phyloP scores from a whole-genome alignment of 805 yeast species.

The Komagataella mondaviorum region DNA sequence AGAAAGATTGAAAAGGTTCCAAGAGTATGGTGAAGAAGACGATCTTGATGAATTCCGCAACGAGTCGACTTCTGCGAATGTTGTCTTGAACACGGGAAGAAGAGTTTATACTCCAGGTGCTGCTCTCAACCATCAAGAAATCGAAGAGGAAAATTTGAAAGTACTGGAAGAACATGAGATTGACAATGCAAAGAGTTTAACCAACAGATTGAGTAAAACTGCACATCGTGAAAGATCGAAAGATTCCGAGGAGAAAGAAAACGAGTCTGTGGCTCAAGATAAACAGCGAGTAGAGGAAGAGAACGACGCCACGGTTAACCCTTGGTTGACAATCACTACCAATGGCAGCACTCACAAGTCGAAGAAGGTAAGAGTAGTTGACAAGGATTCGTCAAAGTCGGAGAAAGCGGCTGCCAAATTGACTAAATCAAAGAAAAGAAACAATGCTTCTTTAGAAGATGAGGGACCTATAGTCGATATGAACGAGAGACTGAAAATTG shows the following conservation, averaged over 20 bases:
- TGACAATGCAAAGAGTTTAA: slow-evolving; percentile 35
- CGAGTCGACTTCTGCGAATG: slow-evolving; percentile 29
- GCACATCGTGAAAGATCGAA: slow-evolving; percentile 3
- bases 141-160: slow-evolving; percentile 20
- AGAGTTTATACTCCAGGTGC: slow-evolving; percentile 64
- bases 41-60: slow-evolving; percentile 19
- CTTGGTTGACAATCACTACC: slow-evolving; percentile 29
- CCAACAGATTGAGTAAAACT: slow-evolving; percentile 20
- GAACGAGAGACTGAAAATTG: slow-evolving; percentile 38
- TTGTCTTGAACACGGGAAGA: slow-evolving; percentile 59
- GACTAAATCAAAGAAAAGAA: slow-evolving; percentile 20
- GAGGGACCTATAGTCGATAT: slow-evolving; percentile 28
- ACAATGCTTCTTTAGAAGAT: slow-evolving; percentile 22
- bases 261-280: not conserved
- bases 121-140: slow-evolving; percentile 20
- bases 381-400: slow-evolving; percentile 32
- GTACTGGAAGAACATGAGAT: slow-evolving; percentile 30
- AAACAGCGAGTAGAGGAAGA: slow-evolving; percentile 1
- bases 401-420: slow-evolving; percentile 35
- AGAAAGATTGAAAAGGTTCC: slow-evolving; percentile 27
- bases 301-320: slow-evolving; percentile 22
- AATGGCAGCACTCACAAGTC: slow-evolving; percentile 23
- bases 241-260: slow-evolving; percentile 8
- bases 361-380: slow-evolving; percentile 31
- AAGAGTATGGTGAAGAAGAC: slow-evolving; percentile 26